Percentiles rank a stretch among this genome's conserved stretches.
Evolutionary conservation across 2,329 filamentous ascomycete species (phyloP).

Genomic region (Zymoseptoria ardabiliae): DNA sequence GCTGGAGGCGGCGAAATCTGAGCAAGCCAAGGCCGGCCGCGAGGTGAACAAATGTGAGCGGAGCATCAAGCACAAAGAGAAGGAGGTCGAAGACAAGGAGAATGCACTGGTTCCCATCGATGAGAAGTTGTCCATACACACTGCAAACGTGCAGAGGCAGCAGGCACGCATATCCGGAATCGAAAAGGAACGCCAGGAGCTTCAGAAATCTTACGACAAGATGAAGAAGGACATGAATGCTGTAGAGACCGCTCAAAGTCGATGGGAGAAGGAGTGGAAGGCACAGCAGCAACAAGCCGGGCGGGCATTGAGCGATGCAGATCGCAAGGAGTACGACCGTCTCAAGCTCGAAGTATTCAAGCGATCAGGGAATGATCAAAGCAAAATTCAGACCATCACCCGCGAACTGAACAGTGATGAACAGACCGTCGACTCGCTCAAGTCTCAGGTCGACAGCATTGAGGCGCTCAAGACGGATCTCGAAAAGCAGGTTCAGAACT

Average conservation of each 20-base stretch:
- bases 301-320: slow-evolving; percentile 73
- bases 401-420: slow-evolving; percentile 87
- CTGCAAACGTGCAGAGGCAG: slow-evolving; percentile 60
- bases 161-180: slow-evolving; percentile 63
- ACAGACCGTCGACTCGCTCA: slow-evolving; percentile 81
- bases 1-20: slow-evolving; percentile 72
- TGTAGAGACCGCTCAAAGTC: slow-evolving; percentile 82
- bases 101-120: slow-evolving; percentile 82
- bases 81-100: slow-evolving; percentile 76
- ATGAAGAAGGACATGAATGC: slow-evolving; percentile 71
- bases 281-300: slow-evolving; percentile 81
- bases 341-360: slow-evolving; percentile 80
- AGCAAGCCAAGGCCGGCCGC: slow-evolving; percentile 69
- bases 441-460: slow-evolving; percentile 75
- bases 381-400: slow-evolving; percentile 75
- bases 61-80: slow-evolving; percentile 77
- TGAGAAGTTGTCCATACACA: slow-evolving; percentile 80
- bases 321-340: slow-evolving; percentile 82
- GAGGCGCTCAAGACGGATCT: slow-evolving; percentile 68
- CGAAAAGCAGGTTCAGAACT: slow-evolving; percentile 60
- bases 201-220: slow-evolving; percentile 61
- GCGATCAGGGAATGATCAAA: slow-evolving; percentile 71
- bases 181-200: slow-evolving; percentile 66
- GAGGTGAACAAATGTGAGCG: slow-evolving; percentile 77
- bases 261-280: slow-evolving; percentile 82